Percentiles rank a stretch among this genome's conserved stretches.
Evolutionary conservation across 352 stramenopile genomes (phyloP).

Genomic region (Phytophthora fragariaefolia): DNA sequence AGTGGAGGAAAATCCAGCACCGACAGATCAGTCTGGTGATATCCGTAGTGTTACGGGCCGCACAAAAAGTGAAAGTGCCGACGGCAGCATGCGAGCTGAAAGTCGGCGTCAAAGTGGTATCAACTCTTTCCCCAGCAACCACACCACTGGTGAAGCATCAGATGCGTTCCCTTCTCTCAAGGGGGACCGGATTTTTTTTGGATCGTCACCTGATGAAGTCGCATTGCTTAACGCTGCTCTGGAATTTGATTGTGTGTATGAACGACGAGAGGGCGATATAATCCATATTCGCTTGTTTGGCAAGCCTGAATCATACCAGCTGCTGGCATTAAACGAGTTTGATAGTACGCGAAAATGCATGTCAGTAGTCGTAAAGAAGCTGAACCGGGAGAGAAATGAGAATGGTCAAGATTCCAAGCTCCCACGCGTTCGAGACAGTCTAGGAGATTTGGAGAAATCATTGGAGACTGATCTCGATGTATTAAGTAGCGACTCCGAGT

Average conservation of each 20-base stretch:
- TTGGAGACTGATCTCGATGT: conserved; percentile 31
- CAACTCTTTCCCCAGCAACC: conserved; percentile 38
- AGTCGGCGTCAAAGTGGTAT: conserved; percentile 24
- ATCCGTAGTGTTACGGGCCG: conserved; percentile 16
- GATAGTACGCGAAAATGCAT: conserved; percentile 90
- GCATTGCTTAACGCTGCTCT: conserved; percentile 77
- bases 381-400: conserved; percentile 25
- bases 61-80: conserved; percentile 22
- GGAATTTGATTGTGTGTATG: conserved; percentile 85
- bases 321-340: conserved; percentile 88
- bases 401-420: background rate
- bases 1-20: conserved; percentile 46
- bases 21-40: conserved; percentile 8
- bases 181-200: conserved; percentile 64
- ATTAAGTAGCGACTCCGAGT: conserved; percentile 23
- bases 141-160: conserved; percentile 27
- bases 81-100: conserved; percentile 34
- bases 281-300: conserved; percentile 84
- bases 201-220: conserved; percentile 86
- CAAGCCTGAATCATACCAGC: conserved; percentile 70
- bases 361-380: conserved; percentile 77
- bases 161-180: conserved; percentile 44
- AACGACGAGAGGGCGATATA: conserved; percentile 77
- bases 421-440: conserved; percentile 25
- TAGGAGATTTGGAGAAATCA: conserved; percentile 37